phyloP scores from a whole-genome alignment of 176 grass and related monocot genomes.

The Guadua angustifolia region DNA sequence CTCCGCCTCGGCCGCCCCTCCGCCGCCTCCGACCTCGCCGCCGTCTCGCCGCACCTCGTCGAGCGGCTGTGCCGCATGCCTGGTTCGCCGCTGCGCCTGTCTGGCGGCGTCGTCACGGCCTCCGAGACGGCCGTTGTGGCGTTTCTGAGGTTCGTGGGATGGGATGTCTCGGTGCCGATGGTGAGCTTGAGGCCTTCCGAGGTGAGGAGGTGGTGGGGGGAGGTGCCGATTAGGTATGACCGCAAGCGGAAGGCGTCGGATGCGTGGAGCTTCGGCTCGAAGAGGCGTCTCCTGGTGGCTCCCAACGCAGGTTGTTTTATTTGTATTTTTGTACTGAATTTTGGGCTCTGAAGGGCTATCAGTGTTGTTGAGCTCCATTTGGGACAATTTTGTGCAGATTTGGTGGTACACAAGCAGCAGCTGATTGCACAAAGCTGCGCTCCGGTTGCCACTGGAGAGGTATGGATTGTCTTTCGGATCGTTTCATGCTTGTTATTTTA shows the following conservation, averaged over 20 bases:
- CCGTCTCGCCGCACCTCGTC: slow-evolving; percentile 32
- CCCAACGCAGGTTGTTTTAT: slow-evolving; percentile 49
- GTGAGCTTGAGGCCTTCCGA: background rate
- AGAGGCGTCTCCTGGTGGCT: slow-evolving; percentile 56
- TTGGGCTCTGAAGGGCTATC: background rate
- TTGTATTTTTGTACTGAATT: slow-evolving; percentile 28
- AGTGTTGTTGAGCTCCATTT: slow-evolving; percentile 8
- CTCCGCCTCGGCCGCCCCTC: slow-evolving; percentile 68
- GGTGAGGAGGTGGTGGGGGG: slow-evolving; percentile 17
- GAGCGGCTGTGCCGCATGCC: slow-evolving; percentile 55
- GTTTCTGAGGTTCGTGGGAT: slow-evolving; percentile 49
- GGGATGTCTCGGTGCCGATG: slow-evolving; percentile 28
- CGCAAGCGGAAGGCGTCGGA: slow-evolving; percentile 69
- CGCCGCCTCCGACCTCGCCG: slow-evolving; percentile 45
- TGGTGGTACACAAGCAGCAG: slow-evolving; percentile 32
- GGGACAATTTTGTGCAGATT: slow-evolving; percentile 50
- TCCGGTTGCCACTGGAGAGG: slow-evolving; percentile 43
- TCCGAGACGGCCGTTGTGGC: slow-evolving; percentile 47
- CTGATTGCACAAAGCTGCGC: slow-evolving; percentile 17
- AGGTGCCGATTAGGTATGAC: slow-evolving; percentile 39
- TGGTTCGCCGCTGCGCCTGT: slow-evolving; percentile 59
- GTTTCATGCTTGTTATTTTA: background rate
- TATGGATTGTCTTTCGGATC: slow-evolving; percentile 12
- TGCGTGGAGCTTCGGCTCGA: slow-evolving; percentile 25
- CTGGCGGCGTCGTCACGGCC: slow-evolving; percentile 42